Conservation (phyloP, 148 eudicot species). For the Limonium bicolor region DNA sequence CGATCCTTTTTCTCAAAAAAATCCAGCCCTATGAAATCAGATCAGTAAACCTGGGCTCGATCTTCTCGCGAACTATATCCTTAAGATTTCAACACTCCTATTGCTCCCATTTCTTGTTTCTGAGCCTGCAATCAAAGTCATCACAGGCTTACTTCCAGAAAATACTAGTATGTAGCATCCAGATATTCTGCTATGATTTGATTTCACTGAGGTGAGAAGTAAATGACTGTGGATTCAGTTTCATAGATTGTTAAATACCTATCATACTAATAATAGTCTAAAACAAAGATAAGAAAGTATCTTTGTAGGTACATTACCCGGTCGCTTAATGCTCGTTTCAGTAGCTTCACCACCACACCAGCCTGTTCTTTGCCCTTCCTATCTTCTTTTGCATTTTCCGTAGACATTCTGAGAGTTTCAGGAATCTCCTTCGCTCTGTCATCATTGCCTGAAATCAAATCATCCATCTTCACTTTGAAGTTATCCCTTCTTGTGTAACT, state of each 20-base stretch:
- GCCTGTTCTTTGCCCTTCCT: slow-evolving; percentile 8
- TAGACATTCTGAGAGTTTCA: slow-evolving; percentile 13
- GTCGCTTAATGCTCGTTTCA: slow-evolving; percentile 2
- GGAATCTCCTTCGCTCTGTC: slow-evolving; percentile 15
- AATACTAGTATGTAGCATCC: background rate
- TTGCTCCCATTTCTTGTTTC: slow-evolving; percentile 14
- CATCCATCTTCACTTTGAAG: too few relatives aligned
- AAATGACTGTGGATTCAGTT: background rate
- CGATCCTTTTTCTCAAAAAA: slow-evolving; percentile 61
- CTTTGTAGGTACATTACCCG: slow-evolving; percentile 9
- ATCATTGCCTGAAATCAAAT: slow-evolving; percentile 11
- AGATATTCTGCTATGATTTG: background rate
- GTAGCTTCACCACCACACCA: slow-evolving; percentile 1
- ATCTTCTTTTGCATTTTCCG: slow-evolving; percentile 21
- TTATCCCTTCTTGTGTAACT: too few relatives aligned
- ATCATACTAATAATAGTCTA: background rate
- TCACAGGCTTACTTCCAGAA: background rate
- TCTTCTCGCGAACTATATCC: slow-evolving; percentile 19
- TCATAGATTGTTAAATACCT: background rate
- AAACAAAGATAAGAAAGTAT: background rate
- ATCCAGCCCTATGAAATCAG: slow-evolving; percentile 66
- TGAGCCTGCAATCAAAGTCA: slow-evolving; percentile 18
- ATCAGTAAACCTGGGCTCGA: slow-evolving; percentile 32
- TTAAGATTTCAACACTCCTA: slow-evolving; percentile 6
- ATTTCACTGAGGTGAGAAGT: background rate